Evolutionary conservation across 352 stramenopile genomes (phyloP).

Genomic region (Phytophthora fragariae): DNA sequence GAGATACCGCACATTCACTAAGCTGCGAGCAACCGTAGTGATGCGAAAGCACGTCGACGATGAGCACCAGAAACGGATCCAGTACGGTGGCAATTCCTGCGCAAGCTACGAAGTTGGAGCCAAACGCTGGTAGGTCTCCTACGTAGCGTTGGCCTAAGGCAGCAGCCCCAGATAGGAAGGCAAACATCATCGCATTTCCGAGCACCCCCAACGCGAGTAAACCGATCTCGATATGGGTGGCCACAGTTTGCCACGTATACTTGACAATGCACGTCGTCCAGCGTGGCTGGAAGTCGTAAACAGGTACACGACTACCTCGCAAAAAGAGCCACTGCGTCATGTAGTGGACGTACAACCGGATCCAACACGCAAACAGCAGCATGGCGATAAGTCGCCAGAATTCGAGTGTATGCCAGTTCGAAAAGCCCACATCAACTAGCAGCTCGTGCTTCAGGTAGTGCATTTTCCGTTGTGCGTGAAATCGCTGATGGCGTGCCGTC

Average conservation of each 20-base stretch:
- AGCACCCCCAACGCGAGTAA: constrained; percentile 69
- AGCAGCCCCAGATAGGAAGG: constrained; percentile 49
- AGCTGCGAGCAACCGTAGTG: constrained; percentile 80
- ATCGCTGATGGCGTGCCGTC: constrained; percentile 63
- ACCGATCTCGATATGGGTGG: constrained; percentile 70
- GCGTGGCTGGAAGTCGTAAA: constrained; percentile 82
- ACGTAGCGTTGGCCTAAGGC: constrained; percentile 53
- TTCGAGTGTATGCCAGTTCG: constrained; percentile 65
- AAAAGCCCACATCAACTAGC: constrained; percentile 70
- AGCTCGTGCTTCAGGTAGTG: constrained; percentile 85
- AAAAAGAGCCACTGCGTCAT: constrained; percentile 89
- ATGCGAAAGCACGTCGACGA: constrained; percentile 77
- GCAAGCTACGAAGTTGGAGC: constrained; percentile 81
- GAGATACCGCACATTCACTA: constrained; percentile 47
- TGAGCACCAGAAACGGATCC: constrained; percentile 83
- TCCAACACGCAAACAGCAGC: constrained; percentile 78
- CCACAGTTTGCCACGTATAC: constrained; percentile 79
- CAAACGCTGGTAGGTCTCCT: constrained; percentile 74
- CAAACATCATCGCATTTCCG: constrained; percentile 64
- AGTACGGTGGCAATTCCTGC: constrained; percentile 80
- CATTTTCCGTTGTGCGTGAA: constrained; percentile 75
- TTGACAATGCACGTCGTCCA: constrained; percentile 84
- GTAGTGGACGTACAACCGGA: constrained; percentile 92
- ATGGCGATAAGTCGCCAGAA: constrained; percentile 81
- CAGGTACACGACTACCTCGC: constrained; percentile 61